These are phyloP conservation scores for Dipsacomyces acuminosporus DNA, from an alignment of 371 early-diverging fungal genomes.

Conservation along the genomic window DNA sequence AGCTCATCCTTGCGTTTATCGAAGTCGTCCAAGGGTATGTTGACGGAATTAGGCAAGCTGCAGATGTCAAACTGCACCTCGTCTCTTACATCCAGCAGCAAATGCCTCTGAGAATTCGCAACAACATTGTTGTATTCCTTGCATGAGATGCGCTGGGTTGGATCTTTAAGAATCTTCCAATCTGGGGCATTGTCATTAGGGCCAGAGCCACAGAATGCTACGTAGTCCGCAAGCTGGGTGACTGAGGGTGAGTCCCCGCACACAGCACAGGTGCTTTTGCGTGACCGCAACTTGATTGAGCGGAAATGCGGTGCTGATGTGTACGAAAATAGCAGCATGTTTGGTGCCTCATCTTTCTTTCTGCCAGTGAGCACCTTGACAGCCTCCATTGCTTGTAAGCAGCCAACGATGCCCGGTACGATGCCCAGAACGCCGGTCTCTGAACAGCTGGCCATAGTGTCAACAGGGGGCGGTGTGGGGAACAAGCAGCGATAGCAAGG, in stretches of 20 bases:
- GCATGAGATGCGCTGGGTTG: slow-evolving; percentile 35
- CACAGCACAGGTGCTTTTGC: slow-evolving; percentile 67
- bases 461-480: slow-evolving; percentile 85
- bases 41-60: slow-evolving; percentile 58
- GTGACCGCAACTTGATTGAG: slow-evolving; percentile 67
- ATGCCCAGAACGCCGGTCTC: slow-evolving; percentile 99
- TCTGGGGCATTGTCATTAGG: slow-evolving; percentile 68
- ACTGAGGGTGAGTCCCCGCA: slow-evolving; percentile 85
- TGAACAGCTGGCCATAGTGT: slow-evolving; percentile 83
- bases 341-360: slow-evolving; percentile 52
- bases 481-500: slow-evolving; percentile 99
- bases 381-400: slow-evolving; percentile 90
- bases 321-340: slow-evolving; percentile 77
- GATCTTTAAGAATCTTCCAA: slow-evolving; percentile 27
- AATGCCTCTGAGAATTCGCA: slow-evolving; percentile 47
- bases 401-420: slow-evolving; percentile 96
- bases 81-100: slow-evolving; percentile 87
- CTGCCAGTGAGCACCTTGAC: slow-evolving; percentile 72
- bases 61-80: slow-evolving; percentile 80
- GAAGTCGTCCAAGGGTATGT: slow-evolving; percentile 54
- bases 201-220: slow-evolving; percentile 78
- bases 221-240: slow-evolving; percentile 77
- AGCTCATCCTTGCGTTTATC: slow-evolving; percentile 45
- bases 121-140: slow-evolving; percentile 48
- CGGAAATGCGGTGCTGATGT: slow-evolving; percentile 69